Base-by-base conservation (phyloP, 78 protist genomes). In the Carpediemonas membranifera region DNA sequence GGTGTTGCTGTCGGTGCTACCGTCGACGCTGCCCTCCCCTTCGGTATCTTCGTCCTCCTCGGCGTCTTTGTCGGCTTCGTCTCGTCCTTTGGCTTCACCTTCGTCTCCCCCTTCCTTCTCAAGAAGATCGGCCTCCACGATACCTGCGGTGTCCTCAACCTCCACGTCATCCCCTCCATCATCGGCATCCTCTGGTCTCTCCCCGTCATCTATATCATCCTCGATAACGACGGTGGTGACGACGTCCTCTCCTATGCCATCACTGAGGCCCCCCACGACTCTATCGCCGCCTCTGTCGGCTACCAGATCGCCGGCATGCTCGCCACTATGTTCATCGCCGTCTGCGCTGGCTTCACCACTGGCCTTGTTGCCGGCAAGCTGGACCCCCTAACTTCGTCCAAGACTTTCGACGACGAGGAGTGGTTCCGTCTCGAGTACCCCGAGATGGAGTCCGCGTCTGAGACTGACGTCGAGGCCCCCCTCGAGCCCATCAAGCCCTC, bases 161-260 rank as follows among this genome's bases (percentile, higher is more conserved):
- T 88, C n/a, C 96, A 91, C 77, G 92, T 90, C 62, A 79, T 86
- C 77, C 96, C 96, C 51, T 90, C 92, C 25, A 30, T 91, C 60
- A 1, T 88, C 30, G 89, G 89, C 31, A 77, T 67, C 36, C 54
- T 7, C n/a, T n/a, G n/a, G n/a, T n/a, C n/a, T n/a, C n/a, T n/a
- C n/a, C n/a, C n/a, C 27, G n/a, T 18, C 54, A 50, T 19, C 27
- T 2, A 13, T 11, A 7, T 50, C 47, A 9, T 41, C 47, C 5
- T 41, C 47, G 47, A 5, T 9, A 41, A 5, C 47, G 47, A 9
- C 9, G 9, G 21, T 5, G 21, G 47, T 13, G 47, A 41, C 47
- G 5, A 41, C 21, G 5, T 41, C 5, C 21, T 13, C 9, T 13
- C 47, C 47, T 9, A 9, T 41, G 9, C 47, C 5, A 13, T 13